These are phyloP conservation scores for Neonectria coccinea DNA, from an alignment of 2,329 filamentous ascomycete species.

Conservation along the genomic window DNA sequence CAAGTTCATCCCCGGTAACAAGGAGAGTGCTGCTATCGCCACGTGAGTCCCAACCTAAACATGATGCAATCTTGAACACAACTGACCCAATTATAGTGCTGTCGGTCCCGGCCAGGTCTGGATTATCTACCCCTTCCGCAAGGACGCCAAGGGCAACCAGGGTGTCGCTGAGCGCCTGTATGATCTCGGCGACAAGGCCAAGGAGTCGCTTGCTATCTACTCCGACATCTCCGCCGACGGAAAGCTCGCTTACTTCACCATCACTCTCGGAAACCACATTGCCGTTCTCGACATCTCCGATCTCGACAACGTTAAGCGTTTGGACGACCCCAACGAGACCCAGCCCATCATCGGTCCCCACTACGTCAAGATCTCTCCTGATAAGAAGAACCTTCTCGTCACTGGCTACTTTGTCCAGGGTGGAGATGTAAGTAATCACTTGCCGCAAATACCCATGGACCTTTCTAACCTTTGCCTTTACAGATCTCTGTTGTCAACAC, in stretches of 20 bases:
- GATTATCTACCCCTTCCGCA: conserved; percentile 73
- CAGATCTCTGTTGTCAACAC: conserved; percentile 70
- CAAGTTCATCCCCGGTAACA: conserved; percentile 73
- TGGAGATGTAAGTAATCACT: conserved; percentile 55
- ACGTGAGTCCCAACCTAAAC: conserved; percentile 50
- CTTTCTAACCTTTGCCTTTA: conserved; percentile 21
- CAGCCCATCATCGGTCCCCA: conserved; percentile 72
- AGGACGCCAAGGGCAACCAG: conserved; percentile 64
- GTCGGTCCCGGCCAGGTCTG: conserved; percentile 71
- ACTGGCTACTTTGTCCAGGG: conserved; percentile 76
- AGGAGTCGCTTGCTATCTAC: conserved; percentile 69
- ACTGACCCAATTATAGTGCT: conserved; percentile 50
- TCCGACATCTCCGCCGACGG: conserved; percentile 70
- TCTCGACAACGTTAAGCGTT: conserved; percentile 68
- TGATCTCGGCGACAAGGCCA: conserved; percentile 67
- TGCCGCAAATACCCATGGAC: accelerated
- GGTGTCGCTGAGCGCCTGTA: conserved; percentile 69
- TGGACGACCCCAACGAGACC: conserved; percentile 68
- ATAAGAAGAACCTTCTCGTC: conserved; percentile 72
- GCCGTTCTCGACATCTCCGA: conserved; percentile 70
- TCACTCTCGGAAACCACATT: conserved; percentile 72
- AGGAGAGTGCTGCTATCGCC: conserved; percentile 68
- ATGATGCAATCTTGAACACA: neutral
- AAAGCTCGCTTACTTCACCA: conserved; percentile 68
- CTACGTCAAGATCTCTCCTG: conserved; percentile 73